Base-by-base conservation (phyloP, 208 protist genomes). In the Acanthamoeba healyi region DNA sequence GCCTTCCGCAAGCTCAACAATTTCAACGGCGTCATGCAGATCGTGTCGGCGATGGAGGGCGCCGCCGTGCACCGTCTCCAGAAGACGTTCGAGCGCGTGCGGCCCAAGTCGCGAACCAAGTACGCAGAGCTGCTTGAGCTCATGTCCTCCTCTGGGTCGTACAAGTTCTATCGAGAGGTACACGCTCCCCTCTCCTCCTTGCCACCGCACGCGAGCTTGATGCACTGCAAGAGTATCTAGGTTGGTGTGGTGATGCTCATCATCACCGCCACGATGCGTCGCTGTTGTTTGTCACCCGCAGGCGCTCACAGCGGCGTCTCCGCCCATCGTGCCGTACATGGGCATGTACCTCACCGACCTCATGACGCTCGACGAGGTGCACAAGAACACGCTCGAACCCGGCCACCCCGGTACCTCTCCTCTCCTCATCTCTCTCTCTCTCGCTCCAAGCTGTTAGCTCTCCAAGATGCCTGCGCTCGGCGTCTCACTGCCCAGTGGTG, bases 321-420 rank as follows among this genome's bases (percentile, higher is more conserved):
- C 79, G 12, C 79, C 79, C n/a, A 40, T 87, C 6, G 79, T 87
- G 32, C 79, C 79, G 22, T 87, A 87, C 79, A 87, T 87, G 79
- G 79, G 79, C n/a, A 87, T 87, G 79, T 87, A 87, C 49, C 79
- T 87, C n/a, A 87, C 79, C 79, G 79, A 87, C 22, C 49, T 87
- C 17, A 87, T 61, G 46, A 87, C 42, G 19, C 42, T 87, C 32
- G 79, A 87, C 42, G 79, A 87, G 32, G 79, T 54, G 29, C 79
- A 87, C 46, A 87, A 87, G 44, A 54, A 87, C n/a, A 87, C 44
- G 42, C 79, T 87, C 49, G 79, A 87, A 12, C 79, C 79, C 42
- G 29, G 49, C 29, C 49, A 87, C 2, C 79, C 79, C 42, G 26
- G 49, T 79, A 79, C 14, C 61, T 2, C 26, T 32, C 26, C 61